Percentiles rank a stretch among this genome's conserved stretches.
These are phyloP conservation scores for Saksenaea oblongispora DNA, from an alignment of 371 early-diverging fungal genomes.

Conservation along the genomic window DNA sequence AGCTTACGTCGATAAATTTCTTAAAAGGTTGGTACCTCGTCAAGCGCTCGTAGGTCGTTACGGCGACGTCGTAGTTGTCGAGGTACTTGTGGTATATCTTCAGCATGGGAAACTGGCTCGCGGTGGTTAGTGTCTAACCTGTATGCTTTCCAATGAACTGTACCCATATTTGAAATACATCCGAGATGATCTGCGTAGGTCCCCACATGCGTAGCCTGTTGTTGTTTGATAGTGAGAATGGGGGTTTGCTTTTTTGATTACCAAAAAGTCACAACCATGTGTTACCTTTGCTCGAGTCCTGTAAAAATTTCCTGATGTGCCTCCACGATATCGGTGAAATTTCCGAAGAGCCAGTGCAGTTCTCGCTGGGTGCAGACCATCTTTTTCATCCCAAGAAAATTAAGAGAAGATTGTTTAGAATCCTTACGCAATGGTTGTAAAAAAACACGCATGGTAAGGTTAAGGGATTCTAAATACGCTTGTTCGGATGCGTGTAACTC, in stretches of 20 bases:
- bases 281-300: constrained; percentile 39
- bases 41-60: constrained; percentile 45
- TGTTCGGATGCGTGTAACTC: constrained; percentile 33
- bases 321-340: constrained; percentile 38
- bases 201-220: constrained; percentile 20
- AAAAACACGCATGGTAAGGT: constrained; percentile 29
- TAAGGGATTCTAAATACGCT: constrained; percentile 38
- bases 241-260: background rate
- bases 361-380: constrained; percentile 43
- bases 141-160: too few relatives aligned
- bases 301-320: constrained; percentile 29
- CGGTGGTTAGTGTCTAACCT: too few relatives aligned
- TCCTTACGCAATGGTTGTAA: constrained; percentile 33
- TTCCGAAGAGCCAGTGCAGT: constrained; percentile 44
- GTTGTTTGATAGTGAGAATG: background rate
- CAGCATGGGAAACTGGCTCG: constrained; percentile 38
- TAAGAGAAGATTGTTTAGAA: constrained; percentile 30
- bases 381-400: constrained; percentile 40
- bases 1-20: constrained; percentile 47
- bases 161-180: constrained; percentile 23
- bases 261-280: background rate
- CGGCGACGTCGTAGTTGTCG: constrained; percentile 38
- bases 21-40: constrained; percentile 45
- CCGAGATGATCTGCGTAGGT: constrained; percentile 26
- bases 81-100: constrained; percentile 35